Evolutionary conservation across 352 stramenopile species (phyloP), one percentile per base, ranked within the genome.

Genomic region (Pythium plurisporium): DNA sequence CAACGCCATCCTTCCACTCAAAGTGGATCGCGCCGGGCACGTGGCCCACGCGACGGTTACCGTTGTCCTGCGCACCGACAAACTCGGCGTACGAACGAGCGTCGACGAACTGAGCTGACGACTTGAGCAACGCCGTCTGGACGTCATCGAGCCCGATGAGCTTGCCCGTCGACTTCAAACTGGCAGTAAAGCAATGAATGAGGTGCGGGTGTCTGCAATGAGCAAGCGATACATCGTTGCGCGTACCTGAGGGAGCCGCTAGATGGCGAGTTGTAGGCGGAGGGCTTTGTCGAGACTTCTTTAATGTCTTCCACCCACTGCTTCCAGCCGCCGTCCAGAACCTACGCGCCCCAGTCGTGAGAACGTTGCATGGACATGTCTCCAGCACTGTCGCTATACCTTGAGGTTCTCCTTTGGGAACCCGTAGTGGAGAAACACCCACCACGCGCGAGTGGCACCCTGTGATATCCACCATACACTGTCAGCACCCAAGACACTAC

Each of bases 401-500:
- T 92, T 92, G 36, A 92, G 74, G 49, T 89, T 77, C 27, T 85
- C 69, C 42, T 82, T 72, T 4, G 79, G 78, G 50, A 88, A 86
- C 20, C 82, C 82, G 47, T 78, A 92, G 66, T 90, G 77, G 29
- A 67, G 73, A 53, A 88, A 88, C 15, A 92, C 79, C 82, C 82
- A 92, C 82, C 82, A 92, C 54, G 81, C 77, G 19, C 82, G 74
- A 12, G 75, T 85, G 26, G 82, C 67, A 61, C 81, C 79, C 76
- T 87, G 29, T 27, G 1, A 20, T 10, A 55, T 5, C 19, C 47
- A 41, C 27, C 22, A 25, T 40, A 26, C 41, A 12, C 26, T 23
- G 15, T n/a, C n/a, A n/a, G n/a, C n/a, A n/a, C n/a, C n/a, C n/a
- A n/a, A n/a, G n/a, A n/a, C n/a, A n/a, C n/a, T 6, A n/a, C 4